Base-by-base conservation (phyloP, 169 alveolate species). In the Sarcocystis neurona region DNA sequence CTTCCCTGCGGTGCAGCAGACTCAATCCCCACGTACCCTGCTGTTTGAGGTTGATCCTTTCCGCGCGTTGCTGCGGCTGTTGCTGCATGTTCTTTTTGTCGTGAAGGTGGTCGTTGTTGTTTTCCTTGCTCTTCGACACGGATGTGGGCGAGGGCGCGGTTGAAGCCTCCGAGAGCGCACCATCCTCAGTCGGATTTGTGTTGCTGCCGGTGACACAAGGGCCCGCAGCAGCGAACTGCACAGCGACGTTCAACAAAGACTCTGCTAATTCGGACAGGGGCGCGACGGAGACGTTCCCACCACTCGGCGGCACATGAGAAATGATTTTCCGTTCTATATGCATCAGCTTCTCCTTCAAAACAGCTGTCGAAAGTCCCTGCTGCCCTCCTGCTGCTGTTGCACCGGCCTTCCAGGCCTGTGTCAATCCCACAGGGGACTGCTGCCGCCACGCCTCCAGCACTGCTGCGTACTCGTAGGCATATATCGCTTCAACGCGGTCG, bases 201-300 rank as follows among this genome's bases (percentile, higher is more conserved):
- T n/a, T n/a, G n/a, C n/a, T n/a, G n/a, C n/a, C n/a, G n/a, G n/a
- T n/a, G n/a, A n/a, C n/a, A n/a, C n/a, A n/a, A n/a, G n/a, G n/a
- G n/a, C n/a, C 27, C 56, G 70, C 60, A 23, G 63, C n/a, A 32
- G 77, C 90, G 58, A 85, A 85, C 37, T 66, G 90, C 32, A 32
- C 77, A 0, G 77, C 90, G 27, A 85, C 90, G 53, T 85, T 85
- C 56, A 85, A 58, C 41, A 85, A 75, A 10, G 84, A 53, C 75
- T 85, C 90, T 1, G 84, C 41, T 1, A 85, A 43, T 43, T 85
- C 90, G 48, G 90, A 85, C 32, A 78, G 48, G 47, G 90, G 90
- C 6, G 90, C 47, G 46, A 85, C 90, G 32, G 78, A 78, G 43
- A 85, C 78, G 63, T 70, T 85, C 8, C 90, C 90, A 0, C 39